These are phyloP conservation scores for Nicotiana tomentosiformis DNA, from an alignment of 257 asterid species.

Conservation along the genomic window DNA sequence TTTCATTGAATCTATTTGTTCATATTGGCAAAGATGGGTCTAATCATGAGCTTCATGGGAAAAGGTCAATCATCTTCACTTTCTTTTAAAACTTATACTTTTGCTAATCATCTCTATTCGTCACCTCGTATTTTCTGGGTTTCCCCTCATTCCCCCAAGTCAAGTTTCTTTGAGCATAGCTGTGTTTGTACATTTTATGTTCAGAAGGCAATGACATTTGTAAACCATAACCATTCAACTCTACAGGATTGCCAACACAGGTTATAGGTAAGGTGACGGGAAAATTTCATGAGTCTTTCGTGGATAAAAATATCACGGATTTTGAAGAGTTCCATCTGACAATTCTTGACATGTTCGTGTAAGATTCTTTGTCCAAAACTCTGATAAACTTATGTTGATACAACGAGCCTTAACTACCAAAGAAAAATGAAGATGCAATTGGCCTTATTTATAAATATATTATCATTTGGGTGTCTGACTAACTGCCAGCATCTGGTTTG, in stretches of 20 bases:
- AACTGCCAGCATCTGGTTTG: not conserved
- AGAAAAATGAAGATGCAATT: not conserved
- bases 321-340: constrained; percentile 57
- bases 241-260: constrained; percentile 59
- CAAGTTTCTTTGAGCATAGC: not conserved
- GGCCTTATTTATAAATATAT: not conserved
- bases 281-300: constrained; percentile 56
- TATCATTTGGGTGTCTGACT: not conserved
- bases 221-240: not conserved
- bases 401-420: not conserved
- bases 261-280: constrained; percentile 56
- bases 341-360: constrained; percentile 73
- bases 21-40: constrained; percentile 47
- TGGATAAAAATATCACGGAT: constrained; percentile 39
- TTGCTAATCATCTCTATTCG: not conserved
- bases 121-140: not conserved
- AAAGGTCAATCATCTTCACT: constrained; percentile 36
- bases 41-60: constrained; percentile 66
- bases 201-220: not conserved
- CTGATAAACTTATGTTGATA: not conserved
- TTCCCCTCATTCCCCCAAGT: no score
- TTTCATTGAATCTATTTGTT: not conserved
- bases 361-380: not conserved
- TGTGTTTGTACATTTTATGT: not conserved
- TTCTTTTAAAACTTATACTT: not conserved